Evolutionary conservation across 192 early-diverging fungal genomes (phyloP), one percentile per base, ranked within the genome.

Genomic region (Coemansia sp.): DNA sequence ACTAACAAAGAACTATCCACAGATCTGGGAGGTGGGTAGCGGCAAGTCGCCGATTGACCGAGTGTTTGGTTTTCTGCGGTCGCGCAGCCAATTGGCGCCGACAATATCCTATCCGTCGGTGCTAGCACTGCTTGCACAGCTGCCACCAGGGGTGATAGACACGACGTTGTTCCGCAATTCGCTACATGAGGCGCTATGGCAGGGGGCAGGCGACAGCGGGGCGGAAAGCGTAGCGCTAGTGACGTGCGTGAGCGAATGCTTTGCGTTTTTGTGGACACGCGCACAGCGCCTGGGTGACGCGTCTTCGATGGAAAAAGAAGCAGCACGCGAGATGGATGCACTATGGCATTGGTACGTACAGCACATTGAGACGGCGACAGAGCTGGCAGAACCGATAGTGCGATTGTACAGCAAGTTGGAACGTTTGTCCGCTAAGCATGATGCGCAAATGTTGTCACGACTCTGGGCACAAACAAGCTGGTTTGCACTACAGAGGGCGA

Each of bases 91-190:
- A 60, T 88, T 93, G 22, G 85, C 89, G 2, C 83, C 82, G 1
- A 78, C 67, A 1, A 68, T 88, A 16, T 83, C 90, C 1, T 96
- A 89, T 62, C 90, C 93, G 7, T 88, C 90, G 41, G 73, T 97
- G 41, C 69, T 95, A 54, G 86, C 90, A 0, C 71, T 96, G 7
- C 65, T 95, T 38, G 84, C 85, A 7, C 73, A 83, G 62, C 53
- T 93, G 10, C 90, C 91, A 0, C 56, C 68, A n/a, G 23, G 24
- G 0, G 32, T 72, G 2, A 32, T 76, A 16, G 69, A 81, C 44
- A 54, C 52, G 7, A 62, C 74, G 32, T 57, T 54, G 49, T 81
- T 81, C 41, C 69, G 65, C 34, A 48, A 54, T 23, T 34, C 30
- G 47, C 67, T 81, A 26, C 48, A 61, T 24, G 57, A 53, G 25